These are phyloP conservation scores for Pholiota microspora DNA, from an alignment of 768 basidiomycete species.

Conservation along the genomic window DNA sequence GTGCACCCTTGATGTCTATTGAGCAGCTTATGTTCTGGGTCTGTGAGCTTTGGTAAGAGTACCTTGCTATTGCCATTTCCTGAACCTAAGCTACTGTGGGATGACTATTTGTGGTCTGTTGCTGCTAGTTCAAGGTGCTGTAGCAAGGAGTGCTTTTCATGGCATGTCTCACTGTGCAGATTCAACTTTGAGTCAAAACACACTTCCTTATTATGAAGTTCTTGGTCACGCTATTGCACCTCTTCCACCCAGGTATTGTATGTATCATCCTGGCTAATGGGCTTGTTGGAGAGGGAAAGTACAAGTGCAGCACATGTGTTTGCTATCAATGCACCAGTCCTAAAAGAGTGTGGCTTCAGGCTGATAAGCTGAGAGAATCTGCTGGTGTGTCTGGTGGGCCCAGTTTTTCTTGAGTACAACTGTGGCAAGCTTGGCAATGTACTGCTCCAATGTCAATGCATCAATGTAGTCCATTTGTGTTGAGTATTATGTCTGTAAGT, in stretches of 20 bases:
- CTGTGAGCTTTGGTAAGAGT: neutral
- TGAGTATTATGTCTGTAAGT: neutral
- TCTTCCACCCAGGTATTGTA: neutral
- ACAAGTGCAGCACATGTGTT: neutral
- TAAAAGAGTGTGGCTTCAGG: neutral
- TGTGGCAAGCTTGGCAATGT: neutral
- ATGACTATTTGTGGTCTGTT: neutral
- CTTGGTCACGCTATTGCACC: neutral
- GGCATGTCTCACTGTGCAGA: neutral
- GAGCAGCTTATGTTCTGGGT: neutral
- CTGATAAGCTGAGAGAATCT: neutral
- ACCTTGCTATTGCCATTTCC: no score
- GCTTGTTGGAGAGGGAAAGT: neutral
- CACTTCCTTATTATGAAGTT: neutral
- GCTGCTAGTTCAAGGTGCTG: neutral
- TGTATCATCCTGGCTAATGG: neutral
- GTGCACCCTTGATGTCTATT: neutral
- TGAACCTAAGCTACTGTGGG: no score
- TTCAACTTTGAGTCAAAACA: neutral
- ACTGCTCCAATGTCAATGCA: neutral
- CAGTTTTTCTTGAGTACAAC: neutral
- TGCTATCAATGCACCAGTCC: neutral
- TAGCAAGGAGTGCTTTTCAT: neutral
- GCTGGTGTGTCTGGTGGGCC: neutral
- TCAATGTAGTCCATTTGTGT: neutral